Conservation (phyloP, 768 basidiomycete genomes). For the Kondoa subrosea region DNA sequence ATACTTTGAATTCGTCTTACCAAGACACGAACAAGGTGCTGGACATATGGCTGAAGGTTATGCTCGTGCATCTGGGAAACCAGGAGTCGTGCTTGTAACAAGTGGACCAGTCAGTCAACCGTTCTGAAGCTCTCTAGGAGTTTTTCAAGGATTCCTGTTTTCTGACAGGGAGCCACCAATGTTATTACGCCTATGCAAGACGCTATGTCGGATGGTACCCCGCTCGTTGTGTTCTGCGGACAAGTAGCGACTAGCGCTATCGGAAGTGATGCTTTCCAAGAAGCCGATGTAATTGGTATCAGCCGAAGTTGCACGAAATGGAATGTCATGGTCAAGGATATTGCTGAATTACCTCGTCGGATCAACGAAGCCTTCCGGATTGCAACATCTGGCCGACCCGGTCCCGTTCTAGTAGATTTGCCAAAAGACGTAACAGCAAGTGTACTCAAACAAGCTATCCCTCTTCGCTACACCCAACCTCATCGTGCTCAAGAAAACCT, state of each 20-base stretch:
- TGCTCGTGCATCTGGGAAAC: conserved; percentile 89
- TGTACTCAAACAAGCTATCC: conserved; percentile 61
- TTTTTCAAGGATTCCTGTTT: neutral
- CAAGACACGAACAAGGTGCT: conserved; percentile 92
- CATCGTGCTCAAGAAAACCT: conserved; percentile 13
- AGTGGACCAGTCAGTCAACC: conserved; percentile 48
- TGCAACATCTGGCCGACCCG: conserved; percentile 87
- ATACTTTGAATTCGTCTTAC: conserved; percentile 87
- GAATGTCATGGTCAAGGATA: conserved; percentile 99
- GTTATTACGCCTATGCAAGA: conserved; percentile 97
- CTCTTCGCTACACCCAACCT: conserved; percentile 19
- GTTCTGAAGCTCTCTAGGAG: neutral
- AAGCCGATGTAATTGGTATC: conserved; percentile 92
- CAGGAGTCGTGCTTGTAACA: conserved; percentile 93
- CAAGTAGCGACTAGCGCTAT: conserved; percentile 99
- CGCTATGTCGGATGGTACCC: conserved; percentile 81
- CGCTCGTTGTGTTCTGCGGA: conserved; percentile 85
- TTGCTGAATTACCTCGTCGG: conserved; percentile 76
- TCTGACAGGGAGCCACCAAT: conserved; percentile 78
- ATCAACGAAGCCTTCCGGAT: conserved; percentile 99
- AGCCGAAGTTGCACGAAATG: conserved; percentile 95
- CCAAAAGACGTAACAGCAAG: conserved; percentile 98
- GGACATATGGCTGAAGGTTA: conserved; percentile 85
- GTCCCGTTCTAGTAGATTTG: conserved; percentile 91
- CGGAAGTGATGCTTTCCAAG: conserved; percentile 97